Evolutionary conservation across 345 rosid species (phyloP).

Genomic region (Melastoma malabathricum): DNA sequence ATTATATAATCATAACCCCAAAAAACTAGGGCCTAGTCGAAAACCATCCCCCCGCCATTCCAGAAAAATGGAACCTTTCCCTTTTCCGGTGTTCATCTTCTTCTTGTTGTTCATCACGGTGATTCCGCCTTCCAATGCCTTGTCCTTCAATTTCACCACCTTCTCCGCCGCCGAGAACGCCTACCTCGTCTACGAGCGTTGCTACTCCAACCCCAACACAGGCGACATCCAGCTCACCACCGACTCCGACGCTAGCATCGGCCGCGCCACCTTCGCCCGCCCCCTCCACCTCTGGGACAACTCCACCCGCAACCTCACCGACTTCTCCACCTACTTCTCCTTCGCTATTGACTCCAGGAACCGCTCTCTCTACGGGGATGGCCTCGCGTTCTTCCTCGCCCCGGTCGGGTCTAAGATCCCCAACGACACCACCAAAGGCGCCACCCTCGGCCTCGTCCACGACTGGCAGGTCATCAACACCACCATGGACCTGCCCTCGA

Average conservation of each 20-base stretch:
- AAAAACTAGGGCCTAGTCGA: too few species aligned
- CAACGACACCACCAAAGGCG: slow-evolving; percentile 26
- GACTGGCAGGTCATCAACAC: slow-evolving; percentile 10
- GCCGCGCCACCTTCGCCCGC: slow-evolving; percentile 19
- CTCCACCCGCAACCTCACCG: slow-evolving; percentile 9
- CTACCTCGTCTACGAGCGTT: slow-evolving; percentile 17
- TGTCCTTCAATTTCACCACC: slow-evolving; percentile 13
- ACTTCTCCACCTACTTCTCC: slow-evolving; percentile 25
- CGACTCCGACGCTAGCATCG: slow-evolving; percentile 9
- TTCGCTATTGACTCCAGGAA: slow-evolving; percentile 12
- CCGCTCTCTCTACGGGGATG: not conserved
- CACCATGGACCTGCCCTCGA: slow-evolving; percentile 6
- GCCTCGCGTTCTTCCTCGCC: slow-evolving; percentile 31
- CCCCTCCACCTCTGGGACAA: slow-evolving; percentile 21
- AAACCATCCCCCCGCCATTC: too few species aligned
- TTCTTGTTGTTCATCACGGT: not conserved
- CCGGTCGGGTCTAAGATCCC: slow-evolving; percentile 28
- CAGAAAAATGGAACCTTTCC: too few species aligned
- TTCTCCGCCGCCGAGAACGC: slow-evolving; percentile 8
- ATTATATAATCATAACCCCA: too few species aligned
- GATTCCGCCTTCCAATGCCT: slow-evolving; percentile 5
- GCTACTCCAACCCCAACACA: slow-evolving; percentile 14
- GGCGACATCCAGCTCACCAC: slow-evolving; percentile 20
- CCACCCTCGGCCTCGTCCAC: slow-evolving; percentile 17
- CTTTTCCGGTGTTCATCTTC: not conserved